These are phyloP conservation scores for Colletotrichum sp. DNA, from an alignment of 2,329 filamentous ascomycete genomes.

Conservation along the genomic window DNA sequence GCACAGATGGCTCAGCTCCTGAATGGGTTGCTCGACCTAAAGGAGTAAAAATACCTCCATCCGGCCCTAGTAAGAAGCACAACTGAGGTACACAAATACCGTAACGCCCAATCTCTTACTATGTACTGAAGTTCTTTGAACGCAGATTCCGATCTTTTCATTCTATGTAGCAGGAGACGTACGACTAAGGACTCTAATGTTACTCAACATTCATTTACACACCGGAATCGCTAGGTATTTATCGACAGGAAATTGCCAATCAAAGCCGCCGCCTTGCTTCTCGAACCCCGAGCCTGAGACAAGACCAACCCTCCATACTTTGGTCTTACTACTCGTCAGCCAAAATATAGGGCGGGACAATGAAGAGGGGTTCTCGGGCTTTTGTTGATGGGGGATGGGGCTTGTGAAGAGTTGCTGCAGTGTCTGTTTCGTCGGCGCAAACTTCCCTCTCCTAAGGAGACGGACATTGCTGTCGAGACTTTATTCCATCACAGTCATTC, in stretches of 20 bases:
- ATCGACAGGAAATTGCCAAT: background rate
- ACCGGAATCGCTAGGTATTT: background rate
- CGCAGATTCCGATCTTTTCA: background rate
- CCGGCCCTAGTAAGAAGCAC: background rate
- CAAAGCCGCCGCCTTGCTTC: background rate
- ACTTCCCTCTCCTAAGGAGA: background rate
- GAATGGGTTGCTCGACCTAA: background rate
- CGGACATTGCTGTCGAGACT: background rate
- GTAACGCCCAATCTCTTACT: fast-evolving
- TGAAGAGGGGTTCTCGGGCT: background rate
- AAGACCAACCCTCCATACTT: background rate
- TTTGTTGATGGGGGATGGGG: background rate
- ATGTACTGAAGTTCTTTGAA: background rate
- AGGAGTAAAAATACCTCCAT: background rate
- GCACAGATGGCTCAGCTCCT: background rate
- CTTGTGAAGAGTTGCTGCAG: background rate
- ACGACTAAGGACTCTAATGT: background rate
- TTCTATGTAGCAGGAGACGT: background rate
- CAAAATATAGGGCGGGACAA: background rate
- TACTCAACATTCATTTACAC: background rate
- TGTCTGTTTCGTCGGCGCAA: background rate
- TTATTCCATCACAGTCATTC: fast-evolving
- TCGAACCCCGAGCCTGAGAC: background rate
- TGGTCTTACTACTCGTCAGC: fast-evolving
- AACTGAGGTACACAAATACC: background rate